Base-by-base conservation (phyloP, 495 filamentous ascomycete species). In the Podospora didyma region DNA sequence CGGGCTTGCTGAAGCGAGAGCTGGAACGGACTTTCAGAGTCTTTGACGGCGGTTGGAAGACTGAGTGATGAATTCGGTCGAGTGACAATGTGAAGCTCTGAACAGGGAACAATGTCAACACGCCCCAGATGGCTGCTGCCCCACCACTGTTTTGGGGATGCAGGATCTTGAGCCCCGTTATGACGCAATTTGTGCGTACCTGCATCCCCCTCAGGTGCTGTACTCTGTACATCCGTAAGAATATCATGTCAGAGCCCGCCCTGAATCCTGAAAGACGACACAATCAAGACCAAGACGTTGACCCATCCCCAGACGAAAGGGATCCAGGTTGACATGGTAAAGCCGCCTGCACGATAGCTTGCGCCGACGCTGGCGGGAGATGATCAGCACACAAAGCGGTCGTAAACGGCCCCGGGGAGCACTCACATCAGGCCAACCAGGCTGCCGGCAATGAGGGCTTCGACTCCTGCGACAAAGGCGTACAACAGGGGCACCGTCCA, bases 291-390 rank as follows among this genome's bases (percentile, higher is more conserved):
- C 52, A 97, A 69, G 2, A 95, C 84, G 64, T 92, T 96, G 67
- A 96, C 87, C 61, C 89, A 78, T n/a, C 86, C 88, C 94, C 94
- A 98, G 49, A 95, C 80, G 64, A 96, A 90, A 14, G 94, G 94
- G 41, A 96, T 87, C 94, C 95, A 98, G 2, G 94, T 97, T 51
- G 91, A 95, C 93, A 97, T 96, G 59, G 83, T 74, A 66, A 96
- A 96, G 70, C 86, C 89, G 28, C 92, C 94, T 16, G 90, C 83
- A 60, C 88, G 83, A 65, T 97, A 98, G 45, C 94, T 84, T 6
- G 88, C 89, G 22, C 90, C 91, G 11, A 98, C 81, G 49, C 93
- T 97, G 62, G 46, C 9, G 4, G 11, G 9, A 37, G 62, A 34
- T 49, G 12, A 41, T 17, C 39, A 37, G 50, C 69, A 39, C 73